Evolutionary conservation across 2,329 filamentous ascomycete species (phyloP).

Genomic region (Fusarium nelsonii): DNA sequence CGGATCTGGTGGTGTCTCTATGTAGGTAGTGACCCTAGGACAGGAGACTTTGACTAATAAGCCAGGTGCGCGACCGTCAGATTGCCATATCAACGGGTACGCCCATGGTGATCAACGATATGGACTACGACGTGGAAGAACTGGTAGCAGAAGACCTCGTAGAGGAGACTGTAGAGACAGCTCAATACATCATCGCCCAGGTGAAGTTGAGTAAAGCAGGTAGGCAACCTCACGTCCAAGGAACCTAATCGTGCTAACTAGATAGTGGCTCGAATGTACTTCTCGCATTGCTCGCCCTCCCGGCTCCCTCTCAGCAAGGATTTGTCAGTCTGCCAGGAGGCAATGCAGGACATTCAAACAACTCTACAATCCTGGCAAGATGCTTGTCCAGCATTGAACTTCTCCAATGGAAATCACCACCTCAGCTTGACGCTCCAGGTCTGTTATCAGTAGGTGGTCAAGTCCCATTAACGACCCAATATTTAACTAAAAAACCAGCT

Average conservation of each 20-base stretch:
- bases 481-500: neutral
- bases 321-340: neutral
- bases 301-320: fast-evolving
- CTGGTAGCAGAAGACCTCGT: neutral
- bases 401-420: neutral
- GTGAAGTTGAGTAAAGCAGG: neutral
- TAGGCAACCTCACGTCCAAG: neutral
- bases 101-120: neutral
- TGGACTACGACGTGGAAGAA: conserved; percentile 3
- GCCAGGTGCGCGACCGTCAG: neutral
- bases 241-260: neutral
- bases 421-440: neutral
- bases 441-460: neutral
- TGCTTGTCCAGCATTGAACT: fast-evolving
- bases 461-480: fast-evolving
- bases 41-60: neutral
- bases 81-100: neutral
- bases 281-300: neutral
- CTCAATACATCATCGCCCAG: neutral
- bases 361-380: neutral
- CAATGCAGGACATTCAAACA: neutral
- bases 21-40: neutral
- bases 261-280: conserved; percentile 1
- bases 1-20: conserved; percentile 14
- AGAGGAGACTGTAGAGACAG: neutral